Base-by-base conservation (phyloP, 805 yeast species). In the Naumovozyma dairenensis region DNA sequence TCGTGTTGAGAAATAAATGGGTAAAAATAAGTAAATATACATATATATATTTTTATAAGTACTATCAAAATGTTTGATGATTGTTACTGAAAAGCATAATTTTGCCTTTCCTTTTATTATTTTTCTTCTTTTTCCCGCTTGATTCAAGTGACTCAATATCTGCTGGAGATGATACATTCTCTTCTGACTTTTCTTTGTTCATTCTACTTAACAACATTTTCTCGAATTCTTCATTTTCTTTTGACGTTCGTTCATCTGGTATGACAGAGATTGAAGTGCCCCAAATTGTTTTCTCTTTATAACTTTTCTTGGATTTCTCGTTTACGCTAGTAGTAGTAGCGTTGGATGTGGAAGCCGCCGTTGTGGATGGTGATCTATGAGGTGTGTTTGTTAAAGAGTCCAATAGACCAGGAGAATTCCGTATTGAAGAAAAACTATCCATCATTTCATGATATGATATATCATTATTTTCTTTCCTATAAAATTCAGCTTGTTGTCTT, bases 231-330 rank as follows among this genome's bases (percentile, higher is more conserved):
- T 65, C 63, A 25, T 64, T 70, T 36, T 67, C 71, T 6, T 59
- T 65, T 1, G 53, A 53, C 3, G 58, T 59, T 13, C 54, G 53
- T 19, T 62, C 63, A 19, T 56, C 58, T 18, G 44, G 43, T n/a
- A 38, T 41, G 6, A 50, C 44, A 6, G 41, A 60, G 9, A 55
- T 56, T 21, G 57, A 53, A 0, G 92, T 81, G 0, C 93, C 93
- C 93, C 93, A 82, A 3, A 82, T 74, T 0, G 92, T 77, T 1
- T 73, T 70, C 25, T 65, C 62, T 35, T 50, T 59, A 9, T 55
- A 55, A 0, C 46, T 49, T 13, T 45, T 35, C 15, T 28, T 37
- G 21, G 27, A 27, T 4, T 20, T n/a, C n/a, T 30, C 34, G 3
- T 28, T 18, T n/a, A n/a, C n/a, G 2, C 13, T 25, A 20, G 16